Conservation (phyloP, 306 rosid species). For the Elaeagnus macrophylla region DNA sequence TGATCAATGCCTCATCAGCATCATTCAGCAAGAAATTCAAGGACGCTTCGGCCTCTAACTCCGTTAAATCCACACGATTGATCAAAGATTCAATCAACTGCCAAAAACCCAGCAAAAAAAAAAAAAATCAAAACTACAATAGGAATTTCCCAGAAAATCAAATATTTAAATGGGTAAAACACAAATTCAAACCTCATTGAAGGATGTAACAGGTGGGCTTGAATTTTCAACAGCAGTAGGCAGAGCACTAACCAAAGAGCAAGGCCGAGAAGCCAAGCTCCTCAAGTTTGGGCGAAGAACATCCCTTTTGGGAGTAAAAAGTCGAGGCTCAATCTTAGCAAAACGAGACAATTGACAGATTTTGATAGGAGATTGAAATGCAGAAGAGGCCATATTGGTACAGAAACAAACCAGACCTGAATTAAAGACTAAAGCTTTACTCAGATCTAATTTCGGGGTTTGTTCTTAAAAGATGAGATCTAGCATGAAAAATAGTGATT, state of each 20-base stretch:
- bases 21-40: constrained; percentile 56
- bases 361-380: too few species aligned
- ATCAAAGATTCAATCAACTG: constrained; percentile 77
- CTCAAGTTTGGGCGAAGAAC: neutral
- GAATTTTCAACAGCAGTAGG: constrained; percentile 8
- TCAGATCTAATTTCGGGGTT: too few species aligned
- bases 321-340: too few species aligned
- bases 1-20: constrained; percentile 62
- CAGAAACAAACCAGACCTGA: too few species aligned
- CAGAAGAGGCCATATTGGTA: too few species aligned
- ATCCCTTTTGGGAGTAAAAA: too few species aligned
- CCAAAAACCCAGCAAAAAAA: neutral
- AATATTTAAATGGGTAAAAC: neutral
- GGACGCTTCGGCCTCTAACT: constrained; percentile 60
- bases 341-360: too few species aligned
- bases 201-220: constrained; percentile 6
- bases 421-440: too few species aligned
- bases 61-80: constrained; percentile 49
- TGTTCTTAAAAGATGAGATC: too few species aligned
- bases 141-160: neutral
- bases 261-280: neutral
- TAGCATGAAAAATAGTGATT: too few species aligned
- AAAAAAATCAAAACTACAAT: constrained; percentile 10
- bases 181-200: constrained; percentile 29
- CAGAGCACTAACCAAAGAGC: constrained; percentile 20